phyloP scores from a whole-genome alignment of 2,329 filamentous ascomycete species.

The Diaporthe australafricana region DNA sequence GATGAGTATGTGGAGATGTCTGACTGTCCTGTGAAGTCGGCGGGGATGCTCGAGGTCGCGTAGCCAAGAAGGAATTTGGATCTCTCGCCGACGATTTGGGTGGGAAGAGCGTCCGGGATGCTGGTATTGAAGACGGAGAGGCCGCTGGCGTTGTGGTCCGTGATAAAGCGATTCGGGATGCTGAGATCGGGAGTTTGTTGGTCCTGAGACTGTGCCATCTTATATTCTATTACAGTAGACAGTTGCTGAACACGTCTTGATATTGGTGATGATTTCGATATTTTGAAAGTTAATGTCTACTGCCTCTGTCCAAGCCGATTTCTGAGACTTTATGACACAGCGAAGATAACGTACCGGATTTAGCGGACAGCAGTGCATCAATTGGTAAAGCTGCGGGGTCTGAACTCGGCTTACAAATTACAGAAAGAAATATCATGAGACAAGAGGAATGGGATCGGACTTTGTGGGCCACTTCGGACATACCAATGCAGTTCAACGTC shows the following conservation, averaged over 20 bases:
- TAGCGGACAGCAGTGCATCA: too few species aligned
- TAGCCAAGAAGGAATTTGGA: conserved; percentile 29
- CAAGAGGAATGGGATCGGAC: too few species aligned
- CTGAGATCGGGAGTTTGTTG: background rate
- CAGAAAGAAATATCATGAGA: background rate
- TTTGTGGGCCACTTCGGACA: background rate
- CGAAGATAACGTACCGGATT: background rate
- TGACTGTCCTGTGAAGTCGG: conserved; percentile 17
- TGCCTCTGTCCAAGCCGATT: background rate
- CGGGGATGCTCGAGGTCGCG: background rate
- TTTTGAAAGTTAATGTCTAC: background rate
- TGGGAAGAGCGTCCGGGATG: conserved; percentile 34
- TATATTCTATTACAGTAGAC: background rate
- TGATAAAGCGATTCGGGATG: conserved; percentile 38
- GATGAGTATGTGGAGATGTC: conserved; percentile 36
- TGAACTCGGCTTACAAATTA: too few species aligned
- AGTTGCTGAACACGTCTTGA: too few species aligned
- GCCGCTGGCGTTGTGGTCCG: conserved; percentile 38
- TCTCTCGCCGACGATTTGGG: conserved; percentile 25
- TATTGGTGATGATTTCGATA: background rate
- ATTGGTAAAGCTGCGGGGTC: too few species aligned
- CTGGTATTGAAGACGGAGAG: conserved; percentile 33
- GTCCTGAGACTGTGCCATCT: conserved; percentile 8
- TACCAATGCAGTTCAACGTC: background rate
- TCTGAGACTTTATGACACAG: background rate